Percentiles rank a stretch among this genome's conserved stretches.
phyloP scores from a whole-genome alignment of 306 rosid genomes.

The Quercus glauca region DNA sequence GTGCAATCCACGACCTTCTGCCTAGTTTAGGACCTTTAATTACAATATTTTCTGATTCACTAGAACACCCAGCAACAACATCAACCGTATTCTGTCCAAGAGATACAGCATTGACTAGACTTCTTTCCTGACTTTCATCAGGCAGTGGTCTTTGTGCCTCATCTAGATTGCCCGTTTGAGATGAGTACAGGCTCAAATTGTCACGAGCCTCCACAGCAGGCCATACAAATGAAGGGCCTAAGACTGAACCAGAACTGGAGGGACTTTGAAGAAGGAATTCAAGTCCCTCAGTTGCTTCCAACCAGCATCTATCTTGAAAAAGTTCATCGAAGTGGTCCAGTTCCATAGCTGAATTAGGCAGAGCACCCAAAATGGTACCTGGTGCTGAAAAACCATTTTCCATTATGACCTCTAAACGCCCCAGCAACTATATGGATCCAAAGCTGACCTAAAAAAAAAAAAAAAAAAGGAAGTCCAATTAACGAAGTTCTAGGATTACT shows the following conservation, averaged over 20 bases:
- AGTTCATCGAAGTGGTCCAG: conserved; percentile 80
- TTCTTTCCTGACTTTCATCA: conserved; percentile 24
- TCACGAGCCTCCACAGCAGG: conserved; percentile 42
- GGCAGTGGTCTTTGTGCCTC: conserved; percentile 14
- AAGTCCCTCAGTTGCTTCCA: conserved; percentile 72
- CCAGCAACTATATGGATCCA: conserved; percentile 17
- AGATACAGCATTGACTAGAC: conserved; percentile 6
- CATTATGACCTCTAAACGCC: conserved; percentile 37
- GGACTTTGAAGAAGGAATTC: conserved; percentile 53
- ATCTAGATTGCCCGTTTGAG: conserved; percentile 33
- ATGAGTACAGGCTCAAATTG: conserved; percentile 12
- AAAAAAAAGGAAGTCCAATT: neutral
- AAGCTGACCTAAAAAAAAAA: conserved; percentile 20
- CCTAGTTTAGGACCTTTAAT: conserved; percentile 38
- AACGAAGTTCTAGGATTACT: conserved; percentile 2
- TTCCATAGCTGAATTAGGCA: conserved; percentile 60
- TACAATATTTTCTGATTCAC: conserved; percentile 33
- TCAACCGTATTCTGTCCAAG: conserved; percentile 19
- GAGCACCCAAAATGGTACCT: conserved; percentile 52
- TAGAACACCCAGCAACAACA: conserved; percentile 25
- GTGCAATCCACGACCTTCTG: conserved; percentile 62
- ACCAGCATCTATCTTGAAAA: conserved; percentile 77
- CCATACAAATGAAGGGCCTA: conserved; percentile 61
- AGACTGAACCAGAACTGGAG: conserved; percentile 41
- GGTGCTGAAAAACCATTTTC: conserved; percentile 62